Conservation (phyloP, 1,284 basidiomycete species). For the Pseudozyma pruni region DNA sequence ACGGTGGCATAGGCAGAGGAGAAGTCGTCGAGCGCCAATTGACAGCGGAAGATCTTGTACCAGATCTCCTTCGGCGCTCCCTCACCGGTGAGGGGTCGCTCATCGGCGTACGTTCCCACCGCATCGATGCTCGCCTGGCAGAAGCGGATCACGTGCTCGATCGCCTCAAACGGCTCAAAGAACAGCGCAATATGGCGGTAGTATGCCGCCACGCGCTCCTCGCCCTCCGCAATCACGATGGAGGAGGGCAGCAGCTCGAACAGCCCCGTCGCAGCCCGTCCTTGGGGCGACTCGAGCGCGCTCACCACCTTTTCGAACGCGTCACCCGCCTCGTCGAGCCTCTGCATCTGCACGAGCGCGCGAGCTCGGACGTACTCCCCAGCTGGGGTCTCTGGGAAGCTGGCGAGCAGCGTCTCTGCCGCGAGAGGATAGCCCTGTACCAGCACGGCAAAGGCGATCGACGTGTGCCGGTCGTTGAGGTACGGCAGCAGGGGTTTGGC, state of each 20-base stretch:
- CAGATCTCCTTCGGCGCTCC: constrained; percentile 44
- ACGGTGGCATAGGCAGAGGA: constrained; percentile 54
- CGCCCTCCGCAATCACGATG: constrained; percentile 16
- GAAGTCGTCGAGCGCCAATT: constrained; percentile 55
- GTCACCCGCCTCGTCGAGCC: constrained; percentile 38
- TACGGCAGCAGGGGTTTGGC: constrained; percentile 33
- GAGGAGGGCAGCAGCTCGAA: constrained; percentile 37
- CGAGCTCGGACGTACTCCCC: constrained; percentile 42
- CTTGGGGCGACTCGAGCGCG: constrained; percentile 19
- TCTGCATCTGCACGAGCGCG: constrained; percentile 39
- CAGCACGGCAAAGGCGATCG: constrained; percentile 36
- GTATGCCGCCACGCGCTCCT: constrained; percentile 34
- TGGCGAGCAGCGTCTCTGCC: constrained; percentile 29
- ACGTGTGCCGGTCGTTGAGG: constrained; percentile 28
- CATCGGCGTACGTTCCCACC: constrained; percentile 34
- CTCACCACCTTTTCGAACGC: constrained; percentile 41
- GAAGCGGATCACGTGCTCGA: constrained; percentile 40
- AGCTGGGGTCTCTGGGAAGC: constrained; percentile 38
- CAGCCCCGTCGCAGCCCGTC: constrained; percentile 27
- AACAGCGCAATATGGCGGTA: constrained; percentile 46
- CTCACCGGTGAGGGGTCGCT: constrained; percentile 1
- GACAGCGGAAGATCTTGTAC: constrained; percentile 59
- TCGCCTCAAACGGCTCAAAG: constrained; percentile 49
- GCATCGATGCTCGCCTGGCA: constrained; percentile 51
- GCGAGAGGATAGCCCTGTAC: constrained; percentile 43